phyloP scores from a whole-genome alignment of 805 yeast genomes.

The Myxozyma mucilagina region DNA sequence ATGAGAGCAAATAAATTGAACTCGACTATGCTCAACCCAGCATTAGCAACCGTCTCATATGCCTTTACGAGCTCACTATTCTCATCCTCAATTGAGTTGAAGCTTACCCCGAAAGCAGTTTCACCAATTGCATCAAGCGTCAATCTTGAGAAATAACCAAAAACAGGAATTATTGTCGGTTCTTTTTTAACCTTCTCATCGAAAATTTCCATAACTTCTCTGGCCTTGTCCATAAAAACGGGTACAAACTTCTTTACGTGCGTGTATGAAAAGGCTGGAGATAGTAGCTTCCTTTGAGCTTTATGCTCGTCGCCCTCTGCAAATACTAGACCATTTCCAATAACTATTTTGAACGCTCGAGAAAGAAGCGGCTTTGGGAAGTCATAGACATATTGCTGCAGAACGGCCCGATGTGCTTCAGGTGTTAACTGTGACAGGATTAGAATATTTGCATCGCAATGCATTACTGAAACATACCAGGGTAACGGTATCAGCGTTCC shows the following conservation, averaged over 20 bases:
- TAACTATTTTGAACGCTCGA: slow-evolving; percentile 3
- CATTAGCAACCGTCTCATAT: slow-evolving; percentile 5
- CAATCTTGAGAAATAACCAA: slow-evolving; percentile 13
- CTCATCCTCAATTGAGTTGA: slow-evolving; percentile 18
- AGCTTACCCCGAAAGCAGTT: slow-evolving; percentile 19
- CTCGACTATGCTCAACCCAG: neutral
- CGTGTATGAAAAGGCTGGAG: slow-evolving; percentile 21
- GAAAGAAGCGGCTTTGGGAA: slow-evolving; percentile 16
- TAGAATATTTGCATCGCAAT: neutral
- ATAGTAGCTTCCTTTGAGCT: slow-evolving; percentile 14
- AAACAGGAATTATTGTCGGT: slow-evolving; percentile 1
- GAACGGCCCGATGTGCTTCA: slow-evolving; percentile 11
- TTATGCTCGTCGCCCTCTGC: slow-evolving; percentile 25
- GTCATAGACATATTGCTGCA: slow-evolving; percentile 12
- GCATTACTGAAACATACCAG: neutral
- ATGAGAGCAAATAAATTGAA: slow-evolving; percentile 8
- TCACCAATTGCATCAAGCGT: slow-evolving; percentile 25
- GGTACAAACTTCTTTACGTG: slow-evolving; percentile 23
- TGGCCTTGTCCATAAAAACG: slow-evolving; percentile 6
- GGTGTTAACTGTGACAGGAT: slow-evolving; percentile 6
- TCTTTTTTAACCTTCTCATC: slow-evolving; percentile 7
- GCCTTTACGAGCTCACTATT: slow-evolving; percentile 13
- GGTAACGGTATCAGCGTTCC: slow-evolving; percentile 6
- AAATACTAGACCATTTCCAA: slow-evolving; percentile 25
- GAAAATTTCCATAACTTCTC: neutral